Conservation (phyloP, 768 basidiomycete genomes). For the Tulasnella sp. region DNA sequence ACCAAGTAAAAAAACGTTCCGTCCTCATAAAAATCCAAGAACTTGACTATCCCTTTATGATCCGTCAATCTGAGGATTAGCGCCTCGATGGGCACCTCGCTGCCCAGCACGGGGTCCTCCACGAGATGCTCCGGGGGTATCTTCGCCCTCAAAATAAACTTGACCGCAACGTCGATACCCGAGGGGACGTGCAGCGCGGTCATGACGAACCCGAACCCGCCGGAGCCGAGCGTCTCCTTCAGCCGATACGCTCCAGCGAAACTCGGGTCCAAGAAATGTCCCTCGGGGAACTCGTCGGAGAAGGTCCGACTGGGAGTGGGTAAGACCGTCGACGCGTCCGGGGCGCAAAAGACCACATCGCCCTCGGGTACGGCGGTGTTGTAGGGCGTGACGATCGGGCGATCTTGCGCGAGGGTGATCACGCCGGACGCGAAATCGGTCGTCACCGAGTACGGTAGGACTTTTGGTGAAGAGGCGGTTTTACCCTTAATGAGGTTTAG, state of each 20-base stretch:
- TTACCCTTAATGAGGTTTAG: not conserved
- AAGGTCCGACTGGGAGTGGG: slow-evolving; percentile 18
- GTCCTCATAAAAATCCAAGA: slow-evolving; percentile 79
- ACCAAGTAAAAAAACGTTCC: slow-evolving; percentile 78
- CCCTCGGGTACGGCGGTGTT: not conserved
- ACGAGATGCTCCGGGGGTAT: slow-evolving; percentile 44
- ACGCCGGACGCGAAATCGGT: not conserved
- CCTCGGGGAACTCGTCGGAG: slow-evolving; percentile 45
- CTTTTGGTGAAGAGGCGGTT: not conserved
- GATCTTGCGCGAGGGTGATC: not conserved
- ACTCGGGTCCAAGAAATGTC: slow-evolving; percentile 45
- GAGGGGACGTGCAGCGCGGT: slow-evolving; percentile 54
- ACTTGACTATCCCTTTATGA: slow-evolving; percentile 75
- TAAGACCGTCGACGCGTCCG: not conserved
- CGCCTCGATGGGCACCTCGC: slow-evolving; percentile 66
- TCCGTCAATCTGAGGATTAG: slow-evolving; percentile 59
- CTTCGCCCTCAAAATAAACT: slow-evolving; percentile 80
- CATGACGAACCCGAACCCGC: slow-evolving; percentile 94
- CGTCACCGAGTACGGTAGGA: not conserved
- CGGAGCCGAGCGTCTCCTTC: slow-evolving; percentile 72
- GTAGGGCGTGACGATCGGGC: not conserved
- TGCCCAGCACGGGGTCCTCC: slow-evolving; percentile 45
- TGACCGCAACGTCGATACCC: slow-evolving; percentile 73
- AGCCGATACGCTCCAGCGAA: slow-evolving; percentile 53
- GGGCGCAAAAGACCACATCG: not conserved